A percentile compares a stretch with the other conserved stretches of the same genome.
phyloP scores from a whole-genome alignment of 2,329 filamentous ascomycete species.

The Leptosphaerulina australis region DNA sequence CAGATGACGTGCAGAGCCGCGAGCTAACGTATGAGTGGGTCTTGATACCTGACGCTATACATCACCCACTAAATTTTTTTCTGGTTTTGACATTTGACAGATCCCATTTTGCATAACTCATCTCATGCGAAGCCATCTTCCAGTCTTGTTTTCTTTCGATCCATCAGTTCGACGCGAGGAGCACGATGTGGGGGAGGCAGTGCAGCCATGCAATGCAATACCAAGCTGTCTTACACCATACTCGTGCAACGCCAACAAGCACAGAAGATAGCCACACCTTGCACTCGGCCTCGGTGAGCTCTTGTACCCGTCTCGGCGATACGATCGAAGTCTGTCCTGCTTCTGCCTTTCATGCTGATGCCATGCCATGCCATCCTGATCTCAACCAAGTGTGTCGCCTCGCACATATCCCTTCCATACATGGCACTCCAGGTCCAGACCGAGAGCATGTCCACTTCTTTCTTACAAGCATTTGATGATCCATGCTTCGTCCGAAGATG shows the following conservation, averaged over 20 bases:
- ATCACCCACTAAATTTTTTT: background rate
- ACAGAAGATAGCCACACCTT: background rate
- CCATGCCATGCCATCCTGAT: background rate
- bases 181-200: constrained; percentile 2
- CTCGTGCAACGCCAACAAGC: constrained; percentile 10
- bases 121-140: too few relatives aligned
- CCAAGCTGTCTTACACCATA: constrained; percentile 13
- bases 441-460: constrained; percentile 4
- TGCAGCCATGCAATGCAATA: constrained; percentile 11
- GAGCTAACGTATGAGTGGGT: constrained; percentile 16
- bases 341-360: background rate
- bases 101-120: background rate
- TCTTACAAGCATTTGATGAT: constrained; percentile 8
- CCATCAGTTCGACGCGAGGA: background rate
- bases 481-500: constrained; percentile 26
- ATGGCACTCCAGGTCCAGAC: constrained; percentile 7
- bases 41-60: background rate
- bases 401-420: background rate
- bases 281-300: constrained; percentile 18
- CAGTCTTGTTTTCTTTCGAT: too few relatives aligned
- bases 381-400: background rate
- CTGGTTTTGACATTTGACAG: background rate
- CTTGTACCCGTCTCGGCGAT: constrained; percentile 24
- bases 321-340: background rate
- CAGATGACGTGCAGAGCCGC: constrained; percentile 10